Percentiles rank a stretch among this genome's conserved stretches.
Conservation (phyloP, 371 early-diverging fungal genomes). For the Mycotypha africana region DNA sequence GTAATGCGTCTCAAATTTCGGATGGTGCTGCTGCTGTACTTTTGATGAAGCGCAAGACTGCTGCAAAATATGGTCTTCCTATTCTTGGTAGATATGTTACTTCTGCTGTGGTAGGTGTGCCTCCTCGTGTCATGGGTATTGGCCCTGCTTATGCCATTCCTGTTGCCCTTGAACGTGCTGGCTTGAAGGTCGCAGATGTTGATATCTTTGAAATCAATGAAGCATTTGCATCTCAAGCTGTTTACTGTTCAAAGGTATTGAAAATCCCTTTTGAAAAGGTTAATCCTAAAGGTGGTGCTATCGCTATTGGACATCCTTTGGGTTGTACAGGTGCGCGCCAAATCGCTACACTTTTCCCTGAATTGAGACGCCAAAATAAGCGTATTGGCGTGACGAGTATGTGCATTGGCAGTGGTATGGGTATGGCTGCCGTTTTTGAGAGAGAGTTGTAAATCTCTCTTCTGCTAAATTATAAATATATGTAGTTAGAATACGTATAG, state of each 20-base stretch:
- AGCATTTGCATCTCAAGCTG: constrained; percentile 96
- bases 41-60: constrained; percentile 88
- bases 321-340: constrained; percentile 95
- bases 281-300: constrained; percentile 97
- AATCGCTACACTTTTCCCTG: constrained; percentile 90
- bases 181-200: constrained; percentile 73
- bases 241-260: constrained; percentile 85
- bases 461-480: too few species aligned
- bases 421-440: constrained; percentile 90
- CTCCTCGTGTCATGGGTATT: constrained; percentile 91
- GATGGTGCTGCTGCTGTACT: constrained; percentile 97
- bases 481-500: too few species aligned
- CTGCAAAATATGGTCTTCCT: constrained; percentile 79
- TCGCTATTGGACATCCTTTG: constrained; percentile 51
- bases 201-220: constrained; percentile 86
- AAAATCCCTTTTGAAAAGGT: constrained; percentile 82
- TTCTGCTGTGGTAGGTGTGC: constrained; percentile 87
- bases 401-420: constrained; percentile 98
- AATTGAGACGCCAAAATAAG: constrained; percentile 82
- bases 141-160: constrained; percentile 96
- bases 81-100: constrained; percentile 85
- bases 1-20: constrained; percentile 96
- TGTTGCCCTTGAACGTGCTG: constrained; percentile 75
- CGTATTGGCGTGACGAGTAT: constrained; percentile 85
- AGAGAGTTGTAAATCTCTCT: too few species aligned